Conservation (phyloP, 23 red algal species). For the Gracilaria domingensis region DNA sequence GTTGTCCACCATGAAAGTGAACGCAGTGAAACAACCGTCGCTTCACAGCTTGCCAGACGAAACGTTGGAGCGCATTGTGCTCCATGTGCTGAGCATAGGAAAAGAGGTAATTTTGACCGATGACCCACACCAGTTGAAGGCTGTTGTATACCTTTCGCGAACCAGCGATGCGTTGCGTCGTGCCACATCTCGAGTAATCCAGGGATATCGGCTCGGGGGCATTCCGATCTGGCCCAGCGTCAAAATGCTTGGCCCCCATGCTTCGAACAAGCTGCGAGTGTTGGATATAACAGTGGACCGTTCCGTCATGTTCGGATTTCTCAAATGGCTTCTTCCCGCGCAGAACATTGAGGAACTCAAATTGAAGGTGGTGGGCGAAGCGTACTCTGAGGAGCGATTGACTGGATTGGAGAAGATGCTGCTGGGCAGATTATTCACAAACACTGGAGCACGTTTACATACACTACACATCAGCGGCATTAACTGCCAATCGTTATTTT, state of each 20-base stretch:
- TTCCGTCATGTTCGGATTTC: constrained; percentile 45
- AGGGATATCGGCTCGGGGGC: background rate
- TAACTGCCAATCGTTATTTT: constrained; percentile 47
- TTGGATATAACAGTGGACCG: constrained; percentile 41
- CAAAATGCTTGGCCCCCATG: constrained; percentile 33
- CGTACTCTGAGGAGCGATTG: constrained; percentile 20
- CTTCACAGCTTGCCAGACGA: background rate
- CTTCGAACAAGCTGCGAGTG: constrained; percentile 16
- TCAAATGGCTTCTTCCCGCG: constrained; percentile 46
- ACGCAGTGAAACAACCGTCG: background rate
- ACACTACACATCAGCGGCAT: constrained; percentile 27
- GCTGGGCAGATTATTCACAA: constrained; percentile 53
- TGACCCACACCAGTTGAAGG: background rate
- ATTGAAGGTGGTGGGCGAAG: constrained; percentile 38
- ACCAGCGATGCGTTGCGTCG: constrained; percentile 2
- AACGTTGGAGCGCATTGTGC: background rate
- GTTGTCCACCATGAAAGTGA: background rate
- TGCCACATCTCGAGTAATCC: background rate
- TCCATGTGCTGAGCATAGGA: background rate
- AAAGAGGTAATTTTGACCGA: background rate
- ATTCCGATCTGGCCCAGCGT: constrained; percentile 46
- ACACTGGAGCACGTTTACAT: constrained; percentile 25
- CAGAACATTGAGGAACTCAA: background rate
- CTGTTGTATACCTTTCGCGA: background rate
- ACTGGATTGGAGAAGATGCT: constrained; percentile 38